Evolutionary conservation across 164 flowering plant genomes (phyloP).

Genomic region (Tinospora cordifolia): DNA sequence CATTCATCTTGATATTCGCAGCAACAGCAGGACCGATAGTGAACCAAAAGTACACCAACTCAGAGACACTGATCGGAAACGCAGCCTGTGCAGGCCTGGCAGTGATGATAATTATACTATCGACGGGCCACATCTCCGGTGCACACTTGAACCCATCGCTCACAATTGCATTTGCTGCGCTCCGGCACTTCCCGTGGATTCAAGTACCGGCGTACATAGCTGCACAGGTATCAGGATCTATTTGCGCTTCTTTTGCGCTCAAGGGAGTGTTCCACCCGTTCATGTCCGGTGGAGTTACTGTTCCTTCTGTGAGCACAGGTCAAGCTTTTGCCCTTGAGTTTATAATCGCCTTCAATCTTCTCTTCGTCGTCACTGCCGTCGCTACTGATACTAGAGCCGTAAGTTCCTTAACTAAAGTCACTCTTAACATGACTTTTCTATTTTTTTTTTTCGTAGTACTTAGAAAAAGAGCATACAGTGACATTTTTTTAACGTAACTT

Average conservation of each 20-base stretch:
- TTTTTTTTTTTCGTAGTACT: no score
- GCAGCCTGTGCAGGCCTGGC: constrained; percentile 80
- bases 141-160: constrained; percentile 84
- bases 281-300: constrained; percentile 75
- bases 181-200: constrained; percentile 81
- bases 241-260: constrained; percentile 72
- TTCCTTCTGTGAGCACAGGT: constrained; percentile 48
- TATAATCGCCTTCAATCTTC: constrained; percentile 63
- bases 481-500: no score
- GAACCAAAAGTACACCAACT: constrained; percentile 64
- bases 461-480: no score
- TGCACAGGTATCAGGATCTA: constrained; percentile 70
- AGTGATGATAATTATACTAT: constrained; percentile 67
- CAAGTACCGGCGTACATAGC: constrained; percentile 79
- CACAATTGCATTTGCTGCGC: constrained; percentile 67
- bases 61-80: constrained; percentile 64
- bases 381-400: constrained; percentile 91
- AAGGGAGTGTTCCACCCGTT: constrained; percentile 70
- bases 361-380: constrained; percentile 86
- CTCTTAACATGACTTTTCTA: neutral
- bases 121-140: constrained; percentile 87
- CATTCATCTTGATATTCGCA: constrained; percentile 69
- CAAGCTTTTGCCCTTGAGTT: constrained; percentile 81
- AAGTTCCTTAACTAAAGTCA: neutral
- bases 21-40: constrained; percentile 80